Percentiles rank a stretch among this genome's conserved stretches.
Conservation (phyloP, 495 filamentous ascomycete species). For the Lepraria neglecta region DNA sequence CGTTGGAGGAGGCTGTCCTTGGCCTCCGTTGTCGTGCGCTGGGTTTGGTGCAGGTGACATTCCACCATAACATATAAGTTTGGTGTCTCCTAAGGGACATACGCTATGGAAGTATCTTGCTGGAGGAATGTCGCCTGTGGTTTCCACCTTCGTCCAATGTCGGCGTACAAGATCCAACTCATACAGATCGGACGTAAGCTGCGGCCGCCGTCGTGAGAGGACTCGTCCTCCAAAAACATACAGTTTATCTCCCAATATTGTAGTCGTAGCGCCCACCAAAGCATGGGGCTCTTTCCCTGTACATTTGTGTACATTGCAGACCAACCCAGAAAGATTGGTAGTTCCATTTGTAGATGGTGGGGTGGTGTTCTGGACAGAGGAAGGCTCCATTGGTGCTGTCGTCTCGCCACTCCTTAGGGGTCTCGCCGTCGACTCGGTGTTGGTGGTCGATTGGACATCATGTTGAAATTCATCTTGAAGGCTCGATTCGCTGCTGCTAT, state of each 20-base stretch:
- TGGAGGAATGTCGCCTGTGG: slow-evolving; percentile 74
- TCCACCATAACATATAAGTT: slow-evolving; percentile 94
- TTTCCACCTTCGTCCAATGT: slow-evolving; percentile 88
- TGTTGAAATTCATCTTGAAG: slow-evolving; percentile 27
- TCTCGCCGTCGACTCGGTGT: slow-evolving; percentile 9
- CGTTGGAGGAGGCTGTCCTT: slow-evolving; percentile 37
- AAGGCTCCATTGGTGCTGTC: slow-evolving; percentile 25
- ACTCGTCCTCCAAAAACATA: slow-evolving; percentile 94
- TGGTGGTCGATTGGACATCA: slow-evolving; percentile 15
- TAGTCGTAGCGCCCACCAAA: slow-evolving; percentile 90
- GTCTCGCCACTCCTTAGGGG: slow-evolving; percentile 4
- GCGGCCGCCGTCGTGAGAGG: slow-evolving; percentile 72
- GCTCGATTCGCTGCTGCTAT: slow-evolving; percentile 52
- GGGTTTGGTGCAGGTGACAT: slow-evolving; percentile 73
- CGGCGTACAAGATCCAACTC: slow-evolving; percentile 85
- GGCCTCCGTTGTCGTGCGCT: slow-evolving; percentile 38
- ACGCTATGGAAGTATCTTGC: slow-evolving; percentile 96
- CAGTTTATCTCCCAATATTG: slow-evolving; percentile 85
- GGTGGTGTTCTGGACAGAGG: slow-evolving; percentile 25
- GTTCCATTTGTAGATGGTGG: slow-evolving; percentile 39
- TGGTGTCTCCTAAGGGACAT: slow-evolving; percentile 86
- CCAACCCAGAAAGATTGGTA: slow-evolving; percentile 73
- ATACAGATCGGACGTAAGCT: slow-evolving; percentile 81
- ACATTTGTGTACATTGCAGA: slow-evolving; percentile 88
- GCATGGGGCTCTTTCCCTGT: slow-evolving; percentile 87